Evolutionary conservation across 129 eudicot species (phyloP), one percentile per base, ranked within the genome.

Genomic region (Oenanthe sinensis): DNA sequence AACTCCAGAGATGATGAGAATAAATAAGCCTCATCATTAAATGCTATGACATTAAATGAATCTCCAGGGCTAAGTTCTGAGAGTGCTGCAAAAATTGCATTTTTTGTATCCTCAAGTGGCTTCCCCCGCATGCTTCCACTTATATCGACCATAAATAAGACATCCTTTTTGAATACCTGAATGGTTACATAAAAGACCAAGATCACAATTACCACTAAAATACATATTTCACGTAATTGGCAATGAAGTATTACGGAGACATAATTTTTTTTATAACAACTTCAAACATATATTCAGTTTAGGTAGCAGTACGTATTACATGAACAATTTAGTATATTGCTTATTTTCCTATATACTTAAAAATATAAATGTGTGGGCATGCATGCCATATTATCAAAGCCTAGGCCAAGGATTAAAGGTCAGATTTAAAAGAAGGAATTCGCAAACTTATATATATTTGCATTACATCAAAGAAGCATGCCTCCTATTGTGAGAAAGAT

Each of bases 71-170:
- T 84, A 81, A 91, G 94, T 80, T 90, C 85, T 67, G 87, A 84
- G 12, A 95, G 82, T 75, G 91, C 88, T 36, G 88, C 78, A 78
- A 76, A 49, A 36, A 91, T 82, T 5, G 91, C 97, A 81, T 15
- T 91, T 85, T 90, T 95, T 82, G 92, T 87, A 82, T 89, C 93
- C 65, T 91, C 96, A 50, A 95, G 86, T 72, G 88, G 90, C 80
- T 88, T 91, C 47, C 96, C 98, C 62, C 77, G 83, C 98, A 95
- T 95, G 88, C 97, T 95, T 80, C 92, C 92, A 82, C 98, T 95
- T 80, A 89, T 90, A 85, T 95, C 98, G 79, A 95, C 93, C 47
- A 87, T 85, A 88, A 87, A 91, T 45, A 91, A 84, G 75, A 95
- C 86, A 47, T 90, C 88, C 80, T 84, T 90, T 78, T 83, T 87